phyloP scores from a whole-genome alignment of 2,329 filamentous ascomycete genomes.

The Fusarium incarnatum region DNA sequence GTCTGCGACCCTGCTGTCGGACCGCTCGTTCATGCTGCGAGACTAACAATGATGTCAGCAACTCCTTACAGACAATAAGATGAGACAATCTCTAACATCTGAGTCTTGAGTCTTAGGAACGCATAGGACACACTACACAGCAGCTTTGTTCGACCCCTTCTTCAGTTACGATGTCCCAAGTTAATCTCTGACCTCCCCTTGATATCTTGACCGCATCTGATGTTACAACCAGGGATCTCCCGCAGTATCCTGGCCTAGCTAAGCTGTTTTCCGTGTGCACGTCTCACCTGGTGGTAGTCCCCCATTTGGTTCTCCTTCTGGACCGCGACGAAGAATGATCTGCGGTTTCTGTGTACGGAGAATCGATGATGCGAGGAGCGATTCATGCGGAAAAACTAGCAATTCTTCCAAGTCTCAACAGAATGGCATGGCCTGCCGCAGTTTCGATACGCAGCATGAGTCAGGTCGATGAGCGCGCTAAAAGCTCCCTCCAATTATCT shows the following conservation, averaged over 20 bases:
- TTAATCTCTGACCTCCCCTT: conserved; percentile 35
- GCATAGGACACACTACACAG: background rate
- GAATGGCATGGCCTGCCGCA: conserved; percentile 4
- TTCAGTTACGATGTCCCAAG: conserved; percentile 25
- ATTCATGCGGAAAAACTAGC: conserved; percentile 31
- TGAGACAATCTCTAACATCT: conserved; percentile 36
- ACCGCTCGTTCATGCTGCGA: conserved; percentile 24
- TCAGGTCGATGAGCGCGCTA: conserved; percentile 29
- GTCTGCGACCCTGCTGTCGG: conserved; percentile 24
- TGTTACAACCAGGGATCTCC: conserved; percentile 32
- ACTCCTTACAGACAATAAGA: conserved; percentile 32
- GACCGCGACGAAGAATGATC: conserved; percentile 36
- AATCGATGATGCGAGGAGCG: conserved; percentile 27
- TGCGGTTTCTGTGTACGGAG: conserved; percentile 35
- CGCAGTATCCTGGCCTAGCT: conserved; percentile 35
- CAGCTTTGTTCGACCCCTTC: background rate
- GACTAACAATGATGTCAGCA: conserved; percentile 40
- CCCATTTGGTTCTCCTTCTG: conserved; percentile 14
- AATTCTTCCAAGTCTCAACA: conserved; percentile 26
- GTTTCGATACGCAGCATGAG: conserved; percentile 10
- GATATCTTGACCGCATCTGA: conserved; percentile 44
- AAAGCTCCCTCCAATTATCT: conserved; percentile 23
- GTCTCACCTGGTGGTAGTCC: conserved; percentile 42
- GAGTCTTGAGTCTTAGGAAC: conserved; percentile 23
- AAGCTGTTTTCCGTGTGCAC: conserved; percentile 45